Percentiles rank a stretch among this genome's conserved stretches.
Evolutionary conservation across 306 rosid genomes (phyloP).

Genomic region (Cucurbita maxima): DNA sequence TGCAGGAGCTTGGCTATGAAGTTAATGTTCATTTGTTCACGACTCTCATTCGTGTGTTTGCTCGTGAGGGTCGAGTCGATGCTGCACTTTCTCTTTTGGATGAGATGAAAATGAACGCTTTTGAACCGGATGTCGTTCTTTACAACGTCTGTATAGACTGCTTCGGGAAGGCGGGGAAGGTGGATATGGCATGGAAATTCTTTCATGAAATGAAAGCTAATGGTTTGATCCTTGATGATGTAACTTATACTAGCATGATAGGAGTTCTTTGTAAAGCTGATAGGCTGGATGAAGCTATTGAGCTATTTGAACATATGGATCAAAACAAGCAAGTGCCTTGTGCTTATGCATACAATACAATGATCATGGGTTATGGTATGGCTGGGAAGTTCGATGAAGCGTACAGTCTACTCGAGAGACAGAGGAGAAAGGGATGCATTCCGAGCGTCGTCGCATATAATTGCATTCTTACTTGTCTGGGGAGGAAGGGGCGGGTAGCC

Average conservation of each 20-base stretch:
- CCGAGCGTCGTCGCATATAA: constrained; percentile 78
- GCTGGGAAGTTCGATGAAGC: constrained; percentile 80
- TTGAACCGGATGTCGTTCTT: constrained; percentile 60
- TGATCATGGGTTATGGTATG: constrained; percentile 97
- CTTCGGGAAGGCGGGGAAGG: constrained; percentile 79
- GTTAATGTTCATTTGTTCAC: constrained; percentile 69
- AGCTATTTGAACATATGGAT: constrained; percentile 72
- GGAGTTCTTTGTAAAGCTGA: constrained; percentile 88
- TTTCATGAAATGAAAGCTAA: constrained; percentile 80
- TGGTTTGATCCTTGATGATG: constrained; percentile 63
- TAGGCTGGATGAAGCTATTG: constrained; percentile 63
- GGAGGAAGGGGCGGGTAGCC: constrained; percentile 53
- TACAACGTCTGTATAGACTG: constrained; percentile 87
- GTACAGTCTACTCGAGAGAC: constrained; percentile 78
- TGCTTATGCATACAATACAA: constrained; percentile 90
- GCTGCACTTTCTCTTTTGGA: constrained; percentile 86
- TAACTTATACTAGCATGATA: constrained; percentile 81
- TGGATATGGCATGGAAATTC: constrained; percentile 98
- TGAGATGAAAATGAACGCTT: constrained; percentile 73
- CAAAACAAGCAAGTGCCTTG: constrained; percentile 63
- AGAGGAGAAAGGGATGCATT: constrained; percentile 73
- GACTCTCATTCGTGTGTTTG: constrained; percentile 69
- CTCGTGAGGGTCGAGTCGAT: constrained; percentile 60
- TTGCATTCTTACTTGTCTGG: constrained; percentile 67
- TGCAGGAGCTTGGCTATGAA: constrained; percentile 94